phyloP scores from a whole-genome alignment of 148 eudicot species.

The Vaccinium vitisidaea region DNA sequence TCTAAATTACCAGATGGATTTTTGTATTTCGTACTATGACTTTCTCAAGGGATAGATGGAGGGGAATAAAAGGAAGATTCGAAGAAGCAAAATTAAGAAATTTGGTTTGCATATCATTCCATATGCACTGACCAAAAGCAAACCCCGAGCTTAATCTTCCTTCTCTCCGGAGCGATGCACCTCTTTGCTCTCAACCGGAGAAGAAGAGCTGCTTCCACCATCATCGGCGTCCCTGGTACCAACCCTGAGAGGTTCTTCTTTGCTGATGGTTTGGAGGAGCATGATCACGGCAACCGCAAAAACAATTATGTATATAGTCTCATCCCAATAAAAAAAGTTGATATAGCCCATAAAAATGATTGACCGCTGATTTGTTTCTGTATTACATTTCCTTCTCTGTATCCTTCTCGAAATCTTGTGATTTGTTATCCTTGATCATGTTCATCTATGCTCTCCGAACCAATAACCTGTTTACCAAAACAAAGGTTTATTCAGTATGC shows the following conservation, averaged over 20 bases:
- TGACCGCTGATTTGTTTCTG: conserved; percentile 61
- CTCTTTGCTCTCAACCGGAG: conserved; percentile 39
- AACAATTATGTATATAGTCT: conserved; percentile 44
- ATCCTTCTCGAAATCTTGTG: conserved; percentile 75
- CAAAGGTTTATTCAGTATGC: not conserved
- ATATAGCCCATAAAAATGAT: conserved; percentile 71
- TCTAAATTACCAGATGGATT: not conserved
- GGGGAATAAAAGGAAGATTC: not conserved
- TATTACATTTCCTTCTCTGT: conserved; percentile 71
- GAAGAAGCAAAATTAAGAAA: not conserved
- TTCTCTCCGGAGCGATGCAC: conserved; percentile 39
- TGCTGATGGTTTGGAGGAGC: conserved; percentile 49
- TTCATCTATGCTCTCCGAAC: conserved; percentile 67
- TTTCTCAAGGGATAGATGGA: not conserved
- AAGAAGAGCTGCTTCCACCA: conserved; percentile 21
- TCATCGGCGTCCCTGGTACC: conserved; percentile 33
- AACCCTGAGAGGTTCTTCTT: conserved; percentile 46
- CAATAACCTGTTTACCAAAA: conserved; percentile 56
- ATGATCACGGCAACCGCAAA: conserved; percentile 52
- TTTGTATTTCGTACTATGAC: not conserved
- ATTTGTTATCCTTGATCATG: conserved; percentile 70
- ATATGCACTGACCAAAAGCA: not conserved
- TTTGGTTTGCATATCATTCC: not conserved
- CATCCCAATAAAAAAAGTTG: conserved; percentile 48
- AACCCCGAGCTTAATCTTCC: conserved; percentile 49